A percentile compares a stretch with the other conserved stretches of the same genome.
phyloP scores from a whole-genome alignment of 176 grass and related monocot species.

The Tuctoria greenei region DNA sequence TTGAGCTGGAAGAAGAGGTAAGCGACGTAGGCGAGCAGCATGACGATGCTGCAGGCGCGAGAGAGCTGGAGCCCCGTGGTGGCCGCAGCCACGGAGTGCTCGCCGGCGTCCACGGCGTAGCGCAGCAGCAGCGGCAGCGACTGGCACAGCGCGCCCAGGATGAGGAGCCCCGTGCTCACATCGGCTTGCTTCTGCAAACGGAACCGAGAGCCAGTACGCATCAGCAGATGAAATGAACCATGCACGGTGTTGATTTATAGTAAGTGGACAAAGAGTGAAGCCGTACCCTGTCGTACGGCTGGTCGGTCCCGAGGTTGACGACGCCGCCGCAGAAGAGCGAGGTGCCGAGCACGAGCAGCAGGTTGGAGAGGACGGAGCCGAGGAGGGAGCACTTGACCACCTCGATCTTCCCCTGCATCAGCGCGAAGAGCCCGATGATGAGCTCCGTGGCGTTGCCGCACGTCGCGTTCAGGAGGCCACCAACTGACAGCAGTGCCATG shows the following conservation, averaged over 20 bases:
- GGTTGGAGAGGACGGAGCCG: constrained; percentile 89
- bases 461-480: constrained; percentile 91
- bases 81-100: constrained; percentile 32
- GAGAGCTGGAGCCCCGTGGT: constrained; percentile 62
- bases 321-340: constrained; percentile 83
- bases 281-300: constrained; percentile 62
- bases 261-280: no score
- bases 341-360: constrained; percentile 84
- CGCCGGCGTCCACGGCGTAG: constrained; percentile 45
- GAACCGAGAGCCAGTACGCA: neutral
- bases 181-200: constrained; percentile 59
- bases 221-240: neutral
- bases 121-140: constrained; percentile 66
- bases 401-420: constrained; percentile 65
- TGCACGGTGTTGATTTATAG: no score
- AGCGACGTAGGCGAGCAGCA: constrained; percentile 76
- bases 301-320: constrained; percentile 51
- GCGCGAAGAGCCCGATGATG: constrained; percentile 89
- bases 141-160: constrained; percentile 81
- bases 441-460: constrained; percentile 95
- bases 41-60: constrained; percentile 73
- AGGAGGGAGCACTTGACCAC: constrained; percentile 93
- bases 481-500: constrained; percentile 53
- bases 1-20: constrained; percentile 98
- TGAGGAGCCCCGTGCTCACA: constrained; percentile 66